Evolutionary conservation across 257 asterid species (phyloP).

Genomic region (Nicotiana paniculata): DNA sequence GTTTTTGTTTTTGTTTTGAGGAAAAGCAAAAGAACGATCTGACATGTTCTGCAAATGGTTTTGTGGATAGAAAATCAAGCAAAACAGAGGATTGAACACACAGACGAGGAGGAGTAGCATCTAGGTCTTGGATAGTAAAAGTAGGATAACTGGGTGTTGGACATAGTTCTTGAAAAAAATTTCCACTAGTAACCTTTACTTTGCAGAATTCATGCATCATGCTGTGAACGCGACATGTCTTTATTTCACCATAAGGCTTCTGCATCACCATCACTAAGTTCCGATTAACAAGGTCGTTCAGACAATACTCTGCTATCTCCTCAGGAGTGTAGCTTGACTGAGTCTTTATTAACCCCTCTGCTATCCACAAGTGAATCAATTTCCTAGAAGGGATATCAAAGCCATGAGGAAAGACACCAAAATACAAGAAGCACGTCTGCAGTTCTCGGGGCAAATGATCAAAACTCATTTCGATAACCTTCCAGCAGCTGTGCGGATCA

Average conservation of each 20-base stretch:
- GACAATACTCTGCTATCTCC: too few relatives aligned
- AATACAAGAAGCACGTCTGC: too few relatives aligned
- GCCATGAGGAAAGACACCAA: too few relatives aligned
- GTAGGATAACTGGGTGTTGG: background rate
- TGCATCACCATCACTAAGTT: too few relatives aligned
- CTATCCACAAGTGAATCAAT: too few relatives aligned
- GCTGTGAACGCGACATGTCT: constrained; percentile 32
- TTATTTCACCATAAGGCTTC: constrained; percentile 12
- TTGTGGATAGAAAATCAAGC: background rate
- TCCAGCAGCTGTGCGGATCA: background rate
- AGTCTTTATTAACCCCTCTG: too few relatives aligned
- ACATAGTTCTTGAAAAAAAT: constrained; percentile 28
- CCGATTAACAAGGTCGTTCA: too few relatives aligned
- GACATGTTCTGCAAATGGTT: background rate
- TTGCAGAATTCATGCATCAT: constrained; percentile 31
- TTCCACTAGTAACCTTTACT: constrained; percentile 8
- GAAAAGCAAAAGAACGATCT: constrained; percentile 32
- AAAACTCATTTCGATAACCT: background rate
- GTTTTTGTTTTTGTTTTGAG: background rate
- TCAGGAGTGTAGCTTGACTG: too few relatives aligned
- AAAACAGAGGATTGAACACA: constrained; percentile 15
- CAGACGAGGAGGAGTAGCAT: constrained; percentile 21
- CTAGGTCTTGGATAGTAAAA: background rate
- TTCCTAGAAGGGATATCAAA: too few relatives aligned
- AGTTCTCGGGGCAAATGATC: too few relatives aligned